Conservation (phyloP, 345 rosid species). For the Rhodamnia argentea region DNA sequence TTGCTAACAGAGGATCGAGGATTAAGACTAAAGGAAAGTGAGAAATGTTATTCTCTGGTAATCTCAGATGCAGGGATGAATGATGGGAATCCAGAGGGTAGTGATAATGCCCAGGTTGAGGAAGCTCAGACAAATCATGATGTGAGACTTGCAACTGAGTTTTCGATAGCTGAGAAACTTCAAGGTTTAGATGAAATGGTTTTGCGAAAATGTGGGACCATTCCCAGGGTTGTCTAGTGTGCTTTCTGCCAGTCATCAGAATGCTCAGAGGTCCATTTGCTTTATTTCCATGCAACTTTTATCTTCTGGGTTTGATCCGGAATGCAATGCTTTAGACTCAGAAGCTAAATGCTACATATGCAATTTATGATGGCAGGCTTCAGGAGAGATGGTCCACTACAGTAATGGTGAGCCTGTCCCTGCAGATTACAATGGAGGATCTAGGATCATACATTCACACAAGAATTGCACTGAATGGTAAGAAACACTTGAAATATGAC, state of each 20-base stretch:
- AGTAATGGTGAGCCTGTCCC: constrained; percentile 52
- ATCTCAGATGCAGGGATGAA: constrained; percentile 1
- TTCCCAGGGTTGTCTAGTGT: constrained; percentile 22
- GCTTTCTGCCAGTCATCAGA: constrained; percentile 75
- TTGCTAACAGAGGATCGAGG: background rate
- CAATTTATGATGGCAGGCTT: constrained; percentile 33
- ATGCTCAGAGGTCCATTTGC: constrained; percentile 49
- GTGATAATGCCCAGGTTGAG: background rate
- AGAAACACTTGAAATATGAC: background rate
- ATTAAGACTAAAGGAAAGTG: background rate
- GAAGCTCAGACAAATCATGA: background rate
- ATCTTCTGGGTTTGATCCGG: background rate
- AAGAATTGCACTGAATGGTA: constrained; percentile 89
- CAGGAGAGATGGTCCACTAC: constrained; percentile 84
- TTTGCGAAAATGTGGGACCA: constrained; percentile 28
- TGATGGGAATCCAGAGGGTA: background rate
- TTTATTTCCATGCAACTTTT: background rate
- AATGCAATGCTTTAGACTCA: background rate
- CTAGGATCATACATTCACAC: constrained; percentile 60
- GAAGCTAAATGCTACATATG: background rate
- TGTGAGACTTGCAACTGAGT: constrained; percentile 5
- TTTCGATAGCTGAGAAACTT: constrained; percentile 7
- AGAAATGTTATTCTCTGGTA: background rate
- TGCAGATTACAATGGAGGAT: constrained; percentile 41
- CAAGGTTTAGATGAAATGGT: background rate